Evolutionary conservation across 2,329 filamentous ascomycete species (phyloP).

Genomic region (Colletotrichum kahawae): DNA sequence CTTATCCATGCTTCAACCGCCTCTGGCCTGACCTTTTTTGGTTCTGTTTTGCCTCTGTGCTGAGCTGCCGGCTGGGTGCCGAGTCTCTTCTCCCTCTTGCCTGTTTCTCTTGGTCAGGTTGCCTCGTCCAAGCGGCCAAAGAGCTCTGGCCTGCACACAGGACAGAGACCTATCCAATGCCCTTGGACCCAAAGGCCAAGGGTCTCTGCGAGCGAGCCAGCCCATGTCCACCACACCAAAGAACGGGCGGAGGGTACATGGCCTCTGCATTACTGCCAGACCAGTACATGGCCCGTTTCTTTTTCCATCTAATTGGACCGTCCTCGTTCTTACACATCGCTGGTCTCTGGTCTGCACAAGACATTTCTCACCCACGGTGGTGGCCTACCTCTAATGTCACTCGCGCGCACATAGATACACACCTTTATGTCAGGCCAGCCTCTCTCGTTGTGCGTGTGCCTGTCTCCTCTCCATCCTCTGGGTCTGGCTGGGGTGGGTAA

Average conservation of each 20-base stretch:
- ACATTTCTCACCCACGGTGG: background rate
- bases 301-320: conserved; percentile 6
- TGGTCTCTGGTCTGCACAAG: background rate
- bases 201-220: conserved; percentile 14
- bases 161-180: conserved; percentile 14
- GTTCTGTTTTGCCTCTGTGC: conserved; percentile 3
- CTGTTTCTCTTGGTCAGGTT: background rate
- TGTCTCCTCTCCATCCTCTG: background rate
- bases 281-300: conserved; percentile 10
- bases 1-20: background rate
- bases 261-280: conserved; percentile 20
- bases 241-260: conserved; percentile 37
- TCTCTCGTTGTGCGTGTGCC: background rate
- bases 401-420: conserved; percentile 5
- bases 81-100: background rate
- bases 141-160: conserved; percentile 1
- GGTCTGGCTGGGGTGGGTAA: background rate
- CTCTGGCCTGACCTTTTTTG: background rate
- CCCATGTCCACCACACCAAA: conserved; percentile 29
- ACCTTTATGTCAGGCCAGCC: conserved; percentile 5
- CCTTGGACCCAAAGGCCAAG: conserved; percentile 4
- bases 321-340: background rate
- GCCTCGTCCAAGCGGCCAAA: conserved; percentile 14
- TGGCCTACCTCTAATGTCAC: background rate
- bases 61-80: conserved; percentile 1